Conservation (phyloP, 176 grass and related monocot genomes). For the Musa troglodytarum region DNA sequence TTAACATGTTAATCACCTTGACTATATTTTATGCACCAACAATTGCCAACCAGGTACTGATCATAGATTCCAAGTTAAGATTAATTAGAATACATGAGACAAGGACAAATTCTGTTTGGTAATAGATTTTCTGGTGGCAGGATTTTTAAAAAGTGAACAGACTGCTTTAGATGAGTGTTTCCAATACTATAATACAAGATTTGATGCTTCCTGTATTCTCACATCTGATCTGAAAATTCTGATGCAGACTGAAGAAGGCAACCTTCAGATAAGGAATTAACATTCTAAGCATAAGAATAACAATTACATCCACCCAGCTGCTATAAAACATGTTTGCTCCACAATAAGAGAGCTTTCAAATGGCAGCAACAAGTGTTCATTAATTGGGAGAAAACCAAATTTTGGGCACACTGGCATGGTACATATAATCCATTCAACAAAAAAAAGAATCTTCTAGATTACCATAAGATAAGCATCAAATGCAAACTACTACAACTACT, state of each 20-base stretch:
- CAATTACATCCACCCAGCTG: neutral
- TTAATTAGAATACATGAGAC: too few species aligned
- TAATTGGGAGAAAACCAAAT: too few species aligned
- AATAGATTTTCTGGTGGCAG: neutral
- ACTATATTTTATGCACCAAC: slow-evolving; percentile 8
- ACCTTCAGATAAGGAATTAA: neutral
- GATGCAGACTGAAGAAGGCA: neutral
- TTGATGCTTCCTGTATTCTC: neutral
- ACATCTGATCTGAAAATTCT: neutral
- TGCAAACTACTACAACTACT: too few species aligned
- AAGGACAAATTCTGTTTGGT: too few species aligned
- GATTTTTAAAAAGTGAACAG: neutral
- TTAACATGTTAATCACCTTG: slow-evolving; percentile 11
- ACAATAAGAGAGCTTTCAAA: neutral
- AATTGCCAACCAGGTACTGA: too few species aligned
- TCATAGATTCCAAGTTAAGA: too few species aligned
- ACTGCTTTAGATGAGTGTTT: too few species aligned
- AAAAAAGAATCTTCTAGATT: neutral
- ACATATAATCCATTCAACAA: neutral
- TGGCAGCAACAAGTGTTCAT: too few species aligned
- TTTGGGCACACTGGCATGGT: too few species aligned
- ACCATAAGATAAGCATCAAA: too few species aligned
- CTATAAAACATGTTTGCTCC: neutral
- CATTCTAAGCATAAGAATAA: neutral
- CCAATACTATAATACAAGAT: too few species aligned